phyloP scores from a whole-genome alignment of 768 basidiomycete species.

The Tubosaeta sp. region DNA sequence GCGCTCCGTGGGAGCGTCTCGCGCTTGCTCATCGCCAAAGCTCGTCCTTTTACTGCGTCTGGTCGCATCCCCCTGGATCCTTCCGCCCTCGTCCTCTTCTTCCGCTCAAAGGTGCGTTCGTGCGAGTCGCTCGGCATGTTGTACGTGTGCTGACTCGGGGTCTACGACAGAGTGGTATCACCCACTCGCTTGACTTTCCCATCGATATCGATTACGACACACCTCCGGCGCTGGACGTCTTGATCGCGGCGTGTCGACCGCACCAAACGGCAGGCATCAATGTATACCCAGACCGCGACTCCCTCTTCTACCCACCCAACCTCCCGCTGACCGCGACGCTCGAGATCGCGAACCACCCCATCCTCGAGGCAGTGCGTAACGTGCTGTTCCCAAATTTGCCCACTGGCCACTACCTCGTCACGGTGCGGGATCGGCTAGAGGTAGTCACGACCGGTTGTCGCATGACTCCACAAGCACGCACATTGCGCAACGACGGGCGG shows the following conservation, averaged over 20 bases:
- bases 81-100: slow-evolving; percentile 65
- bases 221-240: slow-evolving; percentile 73
- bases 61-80: slow-evolving; percentile 72
- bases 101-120: slow-evolving; percentile 64
- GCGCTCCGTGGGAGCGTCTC: slow-evolving; percentile 53
- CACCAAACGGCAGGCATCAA: slow-evolving; percentile 52
- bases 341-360: slow-evolving; percentile 77
- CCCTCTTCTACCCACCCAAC: slow-evolving; percentile 67
- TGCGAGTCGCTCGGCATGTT: neutral
- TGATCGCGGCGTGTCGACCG: slow-evolving; percentile 70
- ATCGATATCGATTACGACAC: slow-evolving; percentile 71
- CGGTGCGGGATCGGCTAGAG: slow-evolving; percentile 65
- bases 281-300: slow-evolving; percentile 56
- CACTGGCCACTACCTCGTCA: slow-evolving; percentile 64
- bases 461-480: slow-evolving; percentile 51
- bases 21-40: slow-evolving; percentile 53
- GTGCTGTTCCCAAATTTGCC: slow-evolving; percentile 71
- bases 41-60: slow-evolving; percentile 57
- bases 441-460: slow-evolving; percentile 58
- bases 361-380: slow-evolving; percentile 70
- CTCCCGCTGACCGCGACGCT: slow-evolving; percentile 72
- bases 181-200: slow-evolving; percentile 79
- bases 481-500: slow-evolving; percentile 58
- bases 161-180: slow-evolving; percentile 58
- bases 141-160: neutral